Evolutionary conservation across 169 alveolate genomes (phyloP).

Genomic region (Fabrea salina): DNA sequence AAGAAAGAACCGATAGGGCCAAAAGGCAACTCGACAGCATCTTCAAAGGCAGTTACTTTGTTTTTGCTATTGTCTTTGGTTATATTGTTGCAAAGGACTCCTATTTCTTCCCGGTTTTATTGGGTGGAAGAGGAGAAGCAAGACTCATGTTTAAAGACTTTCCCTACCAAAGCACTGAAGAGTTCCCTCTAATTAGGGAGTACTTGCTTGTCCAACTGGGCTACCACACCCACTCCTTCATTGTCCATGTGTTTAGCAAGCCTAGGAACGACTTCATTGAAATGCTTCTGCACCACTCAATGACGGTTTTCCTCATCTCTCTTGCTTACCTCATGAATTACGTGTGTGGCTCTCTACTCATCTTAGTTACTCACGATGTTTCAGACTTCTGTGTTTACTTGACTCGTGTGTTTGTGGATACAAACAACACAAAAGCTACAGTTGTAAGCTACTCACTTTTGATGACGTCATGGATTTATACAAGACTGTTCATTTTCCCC

Average conservation of each 20-base stretch:
- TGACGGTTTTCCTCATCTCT: constrained; percentile 11
- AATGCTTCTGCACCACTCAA: constrained; percentile 27
- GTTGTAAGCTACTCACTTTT: background rate
- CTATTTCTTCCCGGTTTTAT: background rate
- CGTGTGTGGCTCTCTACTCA: background rate
- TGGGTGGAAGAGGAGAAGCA: constrained; percentile 23
- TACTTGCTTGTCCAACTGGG: constrained; percentile 21
- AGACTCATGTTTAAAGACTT: background rate
- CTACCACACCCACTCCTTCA: background rate
- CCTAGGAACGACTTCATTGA: constrained; percentile 27
- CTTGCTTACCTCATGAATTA: constrained; percentile 29
- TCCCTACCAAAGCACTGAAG: background rate
- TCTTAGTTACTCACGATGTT: constrained; percentile 24
- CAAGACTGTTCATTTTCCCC: constrained; percentile 6
- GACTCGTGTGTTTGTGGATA: constrained; percentile 6
- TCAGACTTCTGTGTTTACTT: constrained; percentile 11
- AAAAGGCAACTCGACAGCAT: background rate
- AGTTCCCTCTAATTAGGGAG: background rate
- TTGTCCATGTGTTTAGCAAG: background rate
- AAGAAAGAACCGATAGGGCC: constrained; percentile 21
- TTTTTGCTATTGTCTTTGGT: constrained; percentile 25
- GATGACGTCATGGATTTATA: constrained; percentile 22
- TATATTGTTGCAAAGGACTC: constrained; percentile 18
- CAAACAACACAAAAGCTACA: background rate
- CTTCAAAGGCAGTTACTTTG: constrained; percentile 24